phyloP scores from a whole-genome alignment of 345 rosid genomes.

The Linum tenue region DNA sequence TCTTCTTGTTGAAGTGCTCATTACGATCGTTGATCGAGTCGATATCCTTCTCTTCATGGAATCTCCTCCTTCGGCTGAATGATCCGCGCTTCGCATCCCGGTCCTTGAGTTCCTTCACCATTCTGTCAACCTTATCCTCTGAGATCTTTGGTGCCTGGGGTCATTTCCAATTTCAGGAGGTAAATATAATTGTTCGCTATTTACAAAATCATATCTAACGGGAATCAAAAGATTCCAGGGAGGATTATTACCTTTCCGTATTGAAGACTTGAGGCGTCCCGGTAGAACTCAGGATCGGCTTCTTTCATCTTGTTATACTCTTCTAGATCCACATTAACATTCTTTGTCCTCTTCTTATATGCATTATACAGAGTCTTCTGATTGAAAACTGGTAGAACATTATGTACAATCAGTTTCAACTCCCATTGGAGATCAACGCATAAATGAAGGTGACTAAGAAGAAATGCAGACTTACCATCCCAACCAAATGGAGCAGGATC shows the following conservation, averaged over 20 bases:
- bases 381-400: slow-evolving; percentile 56
- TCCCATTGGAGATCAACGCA: background rate
- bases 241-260: slow-evolving; percentile 62
- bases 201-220: slow-evolving; percentile 3
- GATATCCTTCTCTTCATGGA: slow-evolving; percentile 84
- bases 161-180: slow-evolving; percentile 5
- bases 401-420: slow-evolving; percentile 9
- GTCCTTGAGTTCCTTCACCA: slow-evolving; percentile 80
- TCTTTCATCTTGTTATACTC: slow-evolving; percentile 93
- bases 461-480: slow-evolving; percentile 56
- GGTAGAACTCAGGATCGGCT: slow-evolving; percentile 95
- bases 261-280: slow-evolving; percentile 86
- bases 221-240: background rate
- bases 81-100: slow-evolving; percentile 63
- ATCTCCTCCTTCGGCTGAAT: slow-evolving; percentile 86
- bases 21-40: slow-evolving; percentile 98
- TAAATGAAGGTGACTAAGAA: background rate
- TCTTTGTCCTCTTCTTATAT: slow-evolving; percentile 78
- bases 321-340: slow-evolving; percentile 58
- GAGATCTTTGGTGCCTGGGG: slow-evolving; percentile 68
- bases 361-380: slow-evolving; percentile 84
- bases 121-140: slow-evolving; percentile 68
- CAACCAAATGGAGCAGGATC: slow-evolving; percentile 92
- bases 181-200: background rate
- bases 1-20: slow-evolving; percentile 99